Percentiles rank a stretch among this genome's conserved stretches.
Conservation (phyloP, 2,329 filamentous ascomycete genomes). For the Fusarium subtropicale region DNA sequence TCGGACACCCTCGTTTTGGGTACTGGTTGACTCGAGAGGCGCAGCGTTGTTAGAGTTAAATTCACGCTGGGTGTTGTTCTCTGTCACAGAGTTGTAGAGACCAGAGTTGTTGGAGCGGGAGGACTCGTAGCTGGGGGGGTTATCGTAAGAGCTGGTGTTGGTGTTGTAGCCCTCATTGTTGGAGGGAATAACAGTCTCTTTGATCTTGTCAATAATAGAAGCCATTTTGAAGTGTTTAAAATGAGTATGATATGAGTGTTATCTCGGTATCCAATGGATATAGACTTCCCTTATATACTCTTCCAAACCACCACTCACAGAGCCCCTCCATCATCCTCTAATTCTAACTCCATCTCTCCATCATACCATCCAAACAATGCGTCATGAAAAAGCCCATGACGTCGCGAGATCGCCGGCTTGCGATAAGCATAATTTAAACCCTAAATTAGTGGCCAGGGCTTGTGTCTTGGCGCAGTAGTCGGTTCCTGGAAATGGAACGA, state of each 20-base stretch:
- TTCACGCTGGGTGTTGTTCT: constrained; percentile 10
- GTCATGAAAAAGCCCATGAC: constrained; percentile 37
- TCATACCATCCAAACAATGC: constrained; percentile 5
- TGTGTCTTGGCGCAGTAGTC: not conserved
- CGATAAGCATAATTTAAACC: constrained; percentile 40
- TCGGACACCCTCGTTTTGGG: constrained; percentile 22
- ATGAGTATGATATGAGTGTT: not conserved
- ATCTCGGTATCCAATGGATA: too few relatives aligned
- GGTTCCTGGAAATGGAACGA: constrained; percentile 2
- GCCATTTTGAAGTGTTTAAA: constrained; percentile 16
- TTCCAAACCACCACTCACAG: not conserved
- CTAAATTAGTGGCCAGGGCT: constrained; percentile 15
- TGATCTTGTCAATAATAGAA: constrained; percentile 37
- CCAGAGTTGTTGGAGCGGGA: not conserved
- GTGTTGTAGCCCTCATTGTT: constrained; percentile 16
- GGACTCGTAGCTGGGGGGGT: not conserved
- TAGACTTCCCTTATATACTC: constrained; percentile 10
- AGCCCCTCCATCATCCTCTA: constrained; percentile 17
- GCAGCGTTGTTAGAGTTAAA: not conserved
- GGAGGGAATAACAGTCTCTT: constrained; percentile 31
- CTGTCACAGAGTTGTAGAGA: not conserved
- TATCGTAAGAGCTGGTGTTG: not conserved
- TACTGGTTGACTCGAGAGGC: not conserved
- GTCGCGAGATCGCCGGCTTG: constrained; percentile 28
- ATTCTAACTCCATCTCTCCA: not conserved